Base-by-base conservation (phyloP, 352 stramenopile species). In the Pythium apleroticum region DNA sequence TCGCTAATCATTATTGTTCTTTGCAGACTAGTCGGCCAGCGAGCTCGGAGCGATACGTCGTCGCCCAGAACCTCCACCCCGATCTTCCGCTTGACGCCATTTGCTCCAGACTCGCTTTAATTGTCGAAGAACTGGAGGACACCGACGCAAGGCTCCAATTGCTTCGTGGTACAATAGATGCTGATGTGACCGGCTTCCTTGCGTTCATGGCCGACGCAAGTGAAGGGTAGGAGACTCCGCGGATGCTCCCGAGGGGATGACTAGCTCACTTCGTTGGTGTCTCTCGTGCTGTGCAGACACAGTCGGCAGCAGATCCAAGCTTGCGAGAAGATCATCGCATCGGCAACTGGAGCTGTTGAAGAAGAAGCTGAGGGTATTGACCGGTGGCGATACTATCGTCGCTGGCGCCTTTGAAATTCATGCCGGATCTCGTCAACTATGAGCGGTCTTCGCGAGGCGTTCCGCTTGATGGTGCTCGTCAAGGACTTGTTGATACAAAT, bases 31-130 rank as follows among this genome's bases (percentile, higher is more conserved):
- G 82, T 72, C 80, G 86, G 11, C 86, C 86, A 11, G 86, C 83
- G 8, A 95, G 86, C 45, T 95, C 86, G 0, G 86, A 95, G 72
- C 72, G 86, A 20, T 95, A 93, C 52, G 58, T 95, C 25, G 68
- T 91, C 6, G 75, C 73, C 4, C 61, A 71, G 52, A 48, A 59
- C 12, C 59, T 86, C n/a, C 71, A 69, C 15, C 10, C 33, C 0
- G 52, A 57, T 28, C 33, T 60, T 31, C 55, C 54, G 1, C 35
- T 58, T 14, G 37, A 62, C 5, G 25, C 9, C 20, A 52, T 68
- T 14, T 14, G 28, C 20, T 9, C 12, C 11, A 31, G 54, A 22
- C 57, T 70, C 2, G 31, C 20, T 5, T 33, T 24, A 17, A 6
- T 70, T 10, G 56, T 70, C 6, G 3, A 37, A 28, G 17, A 52